Percentiles rank a stretch among this genome's conserved stretches.
These are phyloP conservation scores for Acacia crassicarpa DNA, from an alignment of 306 rosid species.

Conservation along the genomic window DNA sequence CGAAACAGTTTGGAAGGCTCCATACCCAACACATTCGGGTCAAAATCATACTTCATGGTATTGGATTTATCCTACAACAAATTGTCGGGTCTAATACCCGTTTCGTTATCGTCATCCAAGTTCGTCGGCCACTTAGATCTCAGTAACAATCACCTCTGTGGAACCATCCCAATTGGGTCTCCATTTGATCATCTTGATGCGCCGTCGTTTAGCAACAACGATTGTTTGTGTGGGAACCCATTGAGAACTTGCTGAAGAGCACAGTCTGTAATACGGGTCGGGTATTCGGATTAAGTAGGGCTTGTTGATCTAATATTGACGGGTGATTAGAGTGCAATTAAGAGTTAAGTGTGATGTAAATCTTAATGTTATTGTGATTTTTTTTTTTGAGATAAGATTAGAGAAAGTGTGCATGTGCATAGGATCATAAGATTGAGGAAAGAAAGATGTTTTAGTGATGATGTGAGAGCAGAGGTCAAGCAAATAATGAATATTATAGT, in stretches of 20 bases:
- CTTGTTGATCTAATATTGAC: background rate
- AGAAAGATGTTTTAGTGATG: background rate
- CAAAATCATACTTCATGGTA: conserved; percentile 67
- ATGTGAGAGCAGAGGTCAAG: conserved; percentile 35
- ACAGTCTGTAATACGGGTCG: background rate
- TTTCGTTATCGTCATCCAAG: conserved; percentile 57
- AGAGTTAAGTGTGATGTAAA: conserved; percentile 35
- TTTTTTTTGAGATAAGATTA: conserved; percentile 5
- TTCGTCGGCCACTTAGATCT: conserved; percentile 81
- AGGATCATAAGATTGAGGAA: conserved; percentile 13
- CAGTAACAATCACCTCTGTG: conserved; percentile 81
- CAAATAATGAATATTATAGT: background rate
- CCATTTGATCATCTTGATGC: conserved; percentile 82
- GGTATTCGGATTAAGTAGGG: background rate
- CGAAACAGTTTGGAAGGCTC: conserved; percentile 67
- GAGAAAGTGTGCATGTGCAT: conserved; percentile 31
- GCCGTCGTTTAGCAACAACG: conserved; percentile 70
- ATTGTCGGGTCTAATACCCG: conserved; percentile 66
- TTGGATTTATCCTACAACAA: conserved; percentile 76
- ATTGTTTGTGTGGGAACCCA: conserved; percentile 91
- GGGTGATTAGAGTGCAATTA: background rate
- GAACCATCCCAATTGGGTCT: conserved; percentile 79
- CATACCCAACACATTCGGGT: conserved; percentile 69
- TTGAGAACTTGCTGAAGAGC: conserved; percentile 53
- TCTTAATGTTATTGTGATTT: conserved; percentile 17